phyloP scores from a whole-genome alignment of 805 yeast species.

The Cephaloascus fragrans region DNA sequence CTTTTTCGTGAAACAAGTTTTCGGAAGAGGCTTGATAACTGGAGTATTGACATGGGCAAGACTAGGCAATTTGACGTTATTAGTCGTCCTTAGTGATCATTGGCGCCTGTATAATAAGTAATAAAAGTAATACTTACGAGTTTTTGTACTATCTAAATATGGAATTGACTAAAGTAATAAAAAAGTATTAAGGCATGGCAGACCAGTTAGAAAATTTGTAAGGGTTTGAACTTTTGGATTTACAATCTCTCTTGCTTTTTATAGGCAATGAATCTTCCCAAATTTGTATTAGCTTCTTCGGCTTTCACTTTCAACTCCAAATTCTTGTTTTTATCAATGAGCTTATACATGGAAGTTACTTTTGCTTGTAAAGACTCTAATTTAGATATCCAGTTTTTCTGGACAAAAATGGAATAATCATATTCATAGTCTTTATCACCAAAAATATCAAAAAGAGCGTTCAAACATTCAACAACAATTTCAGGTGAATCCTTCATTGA shows the following conservation, averaged over 20 bases:
- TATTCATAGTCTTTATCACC: slow-evolving; percentile 63
- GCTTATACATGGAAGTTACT: slow-evolving; percentile 45
- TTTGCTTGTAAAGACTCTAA: slow-evolving; percentile 34
- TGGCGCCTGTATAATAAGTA: too few species aligned
- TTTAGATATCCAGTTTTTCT: slow-evolving; percentile 31
- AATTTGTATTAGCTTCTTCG: slow-evolving; percentile 56
- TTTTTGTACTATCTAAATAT: too few species aligned
- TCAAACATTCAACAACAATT: slow-evolving; percentile 49
- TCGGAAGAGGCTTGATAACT: too few species aligned
- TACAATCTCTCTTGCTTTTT: slow-evolving; percentile 29
- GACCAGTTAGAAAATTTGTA: too few species aligned
- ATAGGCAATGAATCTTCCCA: slow-evolving; percentile 71
- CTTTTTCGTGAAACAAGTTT: too few species aligned
- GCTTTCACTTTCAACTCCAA: slow-evolving; percentile 49
- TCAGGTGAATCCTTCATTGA: slow-evolving; percentile 16
- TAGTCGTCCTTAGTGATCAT: too few species aligned
- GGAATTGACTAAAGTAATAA: too few species aligned
- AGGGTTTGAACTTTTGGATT: too few species aligned
- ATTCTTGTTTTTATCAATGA: slow-evolving; percentile 56
- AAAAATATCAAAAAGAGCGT: slow-evolving; percentile 67
- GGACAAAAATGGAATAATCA: slow-evolving; percentile 59
- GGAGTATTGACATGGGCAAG: too few species aligned
- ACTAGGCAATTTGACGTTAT: too few species aligned
- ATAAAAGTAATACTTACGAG: too few species aligned
- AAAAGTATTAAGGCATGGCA: too few species aligned